phyloP scores from a whole-genome alignment of 208 protist species.

The Acanthamoeba castellanii region DNA sequence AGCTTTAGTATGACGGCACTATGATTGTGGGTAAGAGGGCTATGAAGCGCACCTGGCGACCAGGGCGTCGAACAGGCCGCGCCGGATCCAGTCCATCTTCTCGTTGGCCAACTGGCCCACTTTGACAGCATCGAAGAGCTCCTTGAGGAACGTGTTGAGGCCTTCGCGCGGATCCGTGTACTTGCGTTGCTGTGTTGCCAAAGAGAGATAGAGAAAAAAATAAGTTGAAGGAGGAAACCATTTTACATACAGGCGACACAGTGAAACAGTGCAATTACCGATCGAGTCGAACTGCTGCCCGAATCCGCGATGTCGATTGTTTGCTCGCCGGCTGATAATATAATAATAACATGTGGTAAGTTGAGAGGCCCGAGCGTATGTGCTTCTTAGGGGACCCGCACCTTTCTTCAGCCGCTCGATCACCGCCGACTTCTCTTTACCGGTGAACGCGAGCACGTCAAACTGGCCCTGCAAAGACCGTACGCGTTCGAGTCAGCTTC shows the following conservation, averaged over 20 bases:
- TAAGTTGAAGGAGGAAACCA: background rate
- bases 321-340: background rate
- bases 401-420: slow-evolving; percentile 58
- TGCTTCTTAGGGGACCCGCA: background rate
- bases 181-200: slow-evolving; percentile 7
- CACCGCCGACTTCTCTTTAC: slow-evolving; percentile 56
- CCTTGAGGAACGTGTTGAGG: slow-evolving; percentile 49
- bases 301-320: slow-evolving; percentile 21
- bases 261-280: background rate
- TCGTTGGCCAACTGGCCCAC: slow-evolving; percentile 66
- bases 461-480: background rate
- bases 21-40: background rate
- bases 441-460: slow-evolving; percentile 39
- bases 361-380: background rate
- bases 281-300: slow-evolving; percentile 23
- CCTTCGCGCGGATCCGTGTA: slow-evolving; percentile 55
- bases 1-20: background rate
- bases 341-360: background rate
- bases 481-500: background rate
- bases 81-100: slow-evolving; percentile 71
- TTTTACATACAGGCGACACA: background rate
- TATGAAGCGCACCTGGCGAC: slow-evolving; percentile 31
- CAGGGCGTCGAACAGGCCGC: slow-evolving; percentile 66
- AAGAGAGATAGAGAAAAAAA: background rate
- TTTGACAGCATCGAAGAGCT: slow-evolving; percentile 67